These are phyloP conservation scores for Stenogyne calaminthoides DNA, from an alignment of 305 asterid species.

Conservation along the genomic window DNA sequence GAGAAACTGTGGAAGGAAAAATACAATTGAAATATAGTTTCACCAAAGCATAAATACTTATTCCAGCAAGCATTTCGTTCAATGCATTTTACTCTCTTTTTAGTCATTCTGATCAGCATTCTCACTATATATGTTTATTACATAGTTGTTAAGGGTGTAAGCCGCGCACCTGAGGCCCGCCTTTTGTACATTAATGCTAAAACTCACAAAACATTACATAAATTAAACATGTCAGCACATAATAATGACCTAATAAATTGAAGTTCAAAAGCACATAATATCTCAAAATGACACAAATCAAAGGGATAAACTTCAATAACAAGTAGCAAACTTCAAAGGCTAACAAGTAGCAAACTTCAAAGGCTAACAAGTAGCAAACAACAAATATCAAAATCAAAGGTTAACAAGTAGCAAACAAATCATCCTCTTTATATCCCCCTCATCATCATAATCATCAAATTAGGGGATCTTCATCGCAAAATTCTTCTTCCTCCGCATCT, in stretches of 20 bases:
- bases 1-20: conserved; percentile 15
- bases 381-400: not conserved
- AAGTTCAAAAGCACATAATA: not conserved
- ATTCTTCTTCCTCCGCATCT: not conserved
- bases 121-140: conserved; percentile 4
- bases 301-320: not conserved
- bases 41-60: not conserved
- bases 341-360: too few species aligned
- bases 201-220: not conserved
- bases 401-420: not conserved
- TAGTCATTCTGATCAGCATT: conserved; percentile 7
- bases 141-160: not conserved
- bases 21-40: not conserved
- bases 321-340: not conserved
- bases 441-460: not conserved
- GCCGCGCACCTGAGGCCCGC: not conserved
- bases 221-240: not conserved
- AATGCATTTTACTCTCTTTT: conserved; percentile 6
- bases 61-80: conserved; percentile 13
- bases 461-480: not conserved
- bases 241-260: not conserved
- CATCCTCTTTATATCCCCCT: not conserved
- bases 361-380: not conserved
- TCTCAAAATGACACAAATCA: not conserved
- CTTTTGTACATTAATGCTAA: not conserved